A percentile compares a stretch with the other conserved stretches of the same genome.
Evolutionary conservation across 75 land plant species (phyloP).

Genomic region (Adiantum capillusveneris): DNA sequence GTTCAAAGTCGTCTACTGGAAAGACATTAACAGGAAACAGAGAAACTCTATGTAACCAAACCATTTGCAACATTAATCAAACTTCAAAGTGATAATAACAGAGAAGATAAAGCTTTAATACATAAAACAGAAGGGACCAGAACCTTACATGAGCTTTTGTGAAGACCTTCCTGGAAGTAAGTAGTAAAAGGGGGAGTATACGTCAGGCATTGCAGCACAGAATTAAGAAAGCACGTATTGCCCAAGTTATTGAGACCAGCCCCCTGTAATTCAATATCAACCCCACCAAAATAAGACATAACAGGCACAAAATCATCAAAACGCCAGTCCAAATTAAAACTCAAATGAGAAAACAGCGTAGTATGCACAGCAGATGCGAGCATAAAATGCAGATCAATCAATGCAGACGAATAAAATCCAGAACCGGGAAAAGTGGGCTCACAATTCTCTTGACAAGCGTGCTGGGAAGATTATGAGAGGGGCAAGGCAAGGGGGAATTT

Average conservation of each 20-base stretch:
- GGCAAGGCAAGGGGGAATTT: background rate
- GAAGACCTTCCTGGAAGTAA: constrained; percentile 75
- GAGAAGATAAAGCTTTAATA: too few species aligned
- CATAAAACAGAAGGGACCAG: background rate
- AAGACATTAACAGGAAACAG: too few species aligned
- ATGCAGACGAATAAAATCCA: background rate
- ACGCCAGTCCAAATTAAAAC: background rate
- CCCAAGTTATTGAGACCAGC: constrained; percentile 88
- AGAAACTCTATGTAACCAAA: too few species aligned
- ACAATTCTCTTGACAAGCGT: constrained; percentile 3
- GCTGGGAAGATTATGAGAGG: background rate
- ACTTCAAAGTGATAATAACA: too few species aligned
- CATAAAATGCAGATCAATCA: background rate
- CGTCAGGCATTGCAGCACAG: constrained; percentile 87
- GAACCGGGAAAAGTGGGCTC: background rate
- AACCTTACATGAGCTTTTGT: constrained; percentile 68
- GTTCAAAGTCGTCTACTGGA: too few species aligned
- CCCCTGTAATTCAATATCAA: too few species aligned
- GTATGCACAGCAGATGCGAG: background rate
- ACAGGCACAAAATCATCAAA: background rate
- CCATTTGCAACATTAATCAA: too few species aligned
- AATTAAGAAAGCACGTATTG: constrained; percentile 87
- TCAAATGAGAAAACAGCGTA: background rate
- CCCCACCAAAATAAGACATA: too few species aligned
- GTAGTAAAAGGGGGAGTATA: constrained; percentile 85